phyloP scores from a whole-genome alignment of 2,329 filamentous ascomycete species.

The Zopfia rhizophila region DNA sequence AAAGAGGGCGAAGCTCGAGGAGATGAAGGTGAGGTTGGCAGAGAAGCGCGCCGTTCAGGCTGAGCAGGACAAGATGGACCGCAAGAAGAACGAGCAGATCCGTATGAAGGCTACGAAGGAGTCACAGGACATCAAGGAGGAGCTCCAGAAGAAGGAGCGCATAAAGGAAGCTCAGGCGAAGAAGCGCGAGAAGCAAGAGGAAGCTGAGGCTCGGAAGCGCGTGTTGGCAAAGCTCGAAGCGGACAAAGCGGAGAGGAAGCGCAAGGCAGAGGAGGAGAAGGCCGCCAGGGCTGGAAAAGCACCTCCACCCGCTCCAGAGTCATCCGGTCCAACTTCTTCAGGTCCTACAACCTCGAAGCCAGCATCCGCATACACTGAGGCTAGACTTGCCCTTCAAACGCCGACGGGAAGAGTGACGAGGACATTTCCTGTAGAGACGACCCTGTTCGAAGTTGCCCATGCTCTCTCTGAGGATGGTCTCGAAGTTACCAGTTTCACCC shows the following conservation, averaged over 20 bases:
- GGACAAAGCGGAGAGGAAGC: conserved; percentile 88
- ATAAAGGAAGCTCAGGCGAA: conserved; percentile 91
- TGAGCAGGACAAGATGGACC: conserved; percentile 79
- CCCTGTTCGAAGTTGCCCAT: conserved; percentile 90
- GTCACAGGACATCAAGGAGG: conserved; percentile 87
- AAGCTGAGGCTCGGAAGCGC: conserved; percentile 84
- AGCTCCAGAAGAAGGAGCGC: conserved; percentile 86
- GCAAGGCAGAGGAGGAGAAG: conserved; percentile 86
- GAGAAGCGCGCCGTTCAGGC: conserved; percentile 77
- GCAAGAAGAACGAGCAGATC: conserved; percentile 86
- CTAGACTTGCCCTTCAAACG: conserved; percentile 84
- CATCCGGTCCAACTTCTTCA: conserved; percentile 59
- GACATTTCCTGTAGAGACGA: conserved; percentile 88
- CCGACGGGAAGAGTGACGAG: conserved; percentile 81
- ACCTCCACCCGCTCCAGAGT: conserved; percentile 60
- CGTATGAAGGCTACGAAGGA: conserved; percentile 91
- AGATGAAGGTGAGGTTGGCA: conserved; percentile 76
- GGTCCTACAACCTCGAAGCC: conserved; percentile 67
- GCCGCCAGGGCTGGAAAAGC: conserved; percentile 82
- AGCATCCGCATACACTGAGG: conserved; percentile 79
- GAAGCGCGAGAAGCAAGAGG: conserved; percentile 85
- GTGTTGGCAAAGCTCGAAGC: conserved; percentile 95
- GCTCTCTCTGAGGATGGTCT: conserved; percentile 77
- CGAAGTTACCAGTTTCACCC: conserved; percentile 79
- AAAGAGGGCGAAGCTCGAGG: conserved; percentile 81